Percentiles rank a stretch among this genome's conserved stretches.
Evolutionary conservation across 495 filamentous ascomycete species (phyloP).

Genomic region (Penicillium ochrochloron): DNA sequence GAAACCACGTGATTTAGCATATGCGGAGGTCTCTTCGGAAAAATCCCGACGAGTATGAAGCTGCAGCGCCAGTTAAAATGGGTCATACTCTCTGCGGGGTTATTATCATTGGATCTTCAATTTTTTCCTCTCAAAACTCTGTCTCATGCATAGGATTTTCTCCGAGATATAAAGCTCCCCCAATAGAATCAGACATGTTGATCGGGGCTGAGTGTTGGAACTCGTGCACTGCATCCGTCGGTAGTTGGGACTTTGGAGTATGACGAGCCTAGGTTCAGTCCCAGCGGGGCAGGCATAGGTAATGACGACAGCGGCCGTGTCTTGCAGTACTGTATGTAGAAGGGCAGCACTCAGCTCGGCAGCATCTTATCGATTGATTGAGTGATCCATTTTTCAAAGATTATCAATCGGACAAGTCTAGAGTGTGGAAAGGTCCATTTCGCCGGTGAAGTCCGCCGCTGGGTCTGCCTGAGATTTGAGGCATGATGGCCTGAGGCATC

Average conservation of each 20-base stretch:
- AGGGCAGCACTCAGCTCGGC: background rate
- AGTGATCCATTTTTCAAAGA: background rate
- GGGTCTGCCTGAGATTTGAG: background rate
- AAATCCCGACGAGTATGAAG: background rate
- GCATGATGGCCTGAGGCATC: background rate
- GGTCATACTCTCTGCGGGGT: background rate
- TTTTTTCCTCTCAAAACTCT: background rate
- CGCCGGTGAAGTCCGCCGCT: background rate
- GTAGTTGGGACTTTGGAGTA: background rate
- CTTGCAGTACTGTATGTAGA: no score
- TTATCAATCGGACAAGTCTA: constrained; percentile 8
- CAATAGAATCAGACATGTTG: background rate
- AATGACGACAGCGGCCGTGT: constrained; percentile 4
- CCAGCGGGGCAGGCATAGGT: background rate
- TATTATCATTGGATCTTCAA: background rate
- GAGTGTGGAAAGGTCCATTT: background rate
- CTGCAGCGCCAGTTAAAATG: background rate
- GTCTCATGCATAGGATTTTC: background rate
- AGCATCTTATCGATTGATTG: background rate
- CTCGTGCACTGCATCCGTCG: background rate
- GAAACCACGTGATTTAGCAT: no score
- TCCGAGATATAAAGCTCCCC: background rate
- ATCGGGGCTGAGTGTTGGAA: background rate
- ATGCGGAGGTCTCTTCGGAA: no score
- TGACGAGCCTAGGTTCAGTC: constrained; percentile 1